Percentiles rank a stretch among this genome's conserved stretches.
Evolutionary conservation across 2,329 filamentous ascomycete species (phyloP).

Genomic region (Rasamsonia emersonii): DNA sequence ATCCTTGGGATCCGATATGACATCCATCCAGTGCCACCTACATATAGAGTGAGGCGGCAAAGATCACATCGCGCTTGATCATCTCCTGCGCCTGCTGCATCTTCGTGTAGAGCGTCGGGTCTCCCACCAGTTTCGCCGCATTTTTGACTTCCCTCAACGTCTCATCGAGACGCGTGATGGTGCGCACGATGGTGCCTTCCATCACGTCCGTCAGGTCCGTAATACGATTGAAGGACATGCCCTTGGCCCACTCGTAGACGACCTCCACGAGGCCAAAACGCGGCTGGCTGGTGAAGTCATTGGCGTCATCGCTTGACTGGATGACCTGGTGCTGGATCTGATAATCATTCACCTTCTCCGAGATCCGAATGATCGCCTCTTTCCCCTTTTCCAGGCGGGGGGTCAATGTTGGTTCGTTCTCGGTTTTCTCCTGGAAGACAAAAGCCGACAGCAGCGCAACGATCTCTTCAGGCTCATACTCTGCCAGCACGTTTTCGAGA

Average conservation of each 20-base stretch:
- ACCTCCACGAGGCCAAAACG: conserved; percentile 94
- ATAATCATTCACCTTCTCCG: conserved; percentile 83
- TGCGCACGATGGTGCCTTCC: conserved; percentile 92
- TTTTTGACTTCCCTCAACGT: conserved; percentile 97
- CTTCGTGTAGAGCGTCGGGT: conserved; percentile 86
- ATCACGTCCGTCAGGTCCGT: conserved; percentile 92
- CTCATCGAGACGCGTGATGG: conserved; percentile 89
- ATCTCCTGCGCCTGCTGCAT: conserved; percentile 97
- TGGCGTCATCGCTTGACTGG: conserved; percentile 77
- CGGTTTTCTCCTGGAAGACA: conserved; percentile 96
- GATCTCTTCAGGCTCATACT: conserved; percentile 94
- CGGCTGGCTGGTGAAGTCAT: conserved; percentile 80
- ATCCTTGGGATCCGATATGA: not conserved
- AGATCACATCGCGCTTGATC: conserved; percentile 93
- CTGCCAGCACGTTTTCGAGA: conserved; percentile 89
- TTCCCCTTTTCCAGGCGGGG: conserved; percentile 73
- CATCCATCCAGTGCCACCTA: conserved; percentile 35
- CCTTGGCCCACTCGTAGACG: conserved; percentile 95
- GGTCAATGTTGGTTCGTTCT: conserved; percentile 69
- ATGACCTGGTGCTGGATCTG: conserved; percentile 91
- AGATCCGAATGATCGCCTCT: conserved; percentile 78
- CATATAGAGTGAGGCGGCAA: conserved; percentile 83
- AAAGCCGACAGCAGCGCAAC: conserved; percentile 88
- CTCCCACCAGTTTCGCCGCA: conserved; percentile 87
- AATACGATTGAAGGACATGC: conserved; percentile 98